A percentile compares a stretch with the other conserved stretches of the same genome.
These are phyloP conservation scores for Plenodomus tracheiphilus DNA, from an alignment of 2,329 filamentous ascomycete genomes.

Conservation along the genomic window DNA sequence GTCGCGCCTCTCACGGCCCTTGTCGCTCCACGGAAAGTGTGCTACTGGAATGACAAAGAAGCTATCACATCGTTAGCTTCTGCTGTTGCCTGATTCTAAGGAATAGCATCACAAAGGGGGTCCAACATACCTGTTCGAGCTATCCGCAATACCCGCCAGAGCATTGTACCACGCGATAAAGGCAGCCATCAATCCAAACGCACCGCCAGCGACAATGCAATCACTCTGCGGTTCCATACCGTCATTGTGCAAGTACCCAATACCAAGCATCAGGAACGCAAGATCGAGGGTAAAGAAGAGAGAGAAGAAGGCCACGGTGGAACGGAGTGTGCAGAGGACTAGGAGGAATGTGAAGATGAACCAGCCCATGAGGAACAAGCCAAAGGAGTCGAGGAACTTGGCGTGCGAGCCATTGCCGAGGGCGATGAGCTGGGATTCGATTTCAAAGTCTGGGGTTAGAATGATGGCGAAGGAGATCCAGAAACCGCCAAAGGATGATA, in stretches of 20 bases:
- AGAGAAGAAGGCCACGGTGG: conserved; percentile 61
- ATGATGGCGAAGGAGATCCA: conserved; percentile 65
- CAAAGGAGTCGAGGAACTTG: conserved; percentile 57
- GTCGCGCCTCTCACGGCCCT: conserved; percentile 43
- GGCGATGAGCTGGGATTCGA: conserved; percentile 49
- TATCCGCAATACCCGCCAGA: conserved; percentile 59
- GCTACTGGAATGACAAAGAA: conserved; percentile 93
- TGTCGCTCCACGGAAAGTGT: conserved; percentile 87
- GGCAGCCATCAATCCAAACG: conserved; percentile 57
- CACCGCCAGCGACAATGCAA: conserved; percentile 57
- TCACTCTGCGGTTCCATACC: conserved; percentile 45
- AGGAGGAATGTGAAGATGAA: conserved; percentile 63
- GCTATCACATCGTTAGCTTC: conserved; percentile 51
- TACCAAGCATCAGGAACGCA: conserved; percentile 61
- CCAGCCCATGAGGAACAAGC: conserved; percentile 63
- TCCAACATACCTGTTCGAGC: conserved; percentile 51
- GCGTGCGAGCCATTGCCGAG: conserved; percentile 17
- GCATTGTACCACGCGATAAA: conserved; percentile 61
- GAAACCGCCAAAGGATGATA: conserved; percentile 65
- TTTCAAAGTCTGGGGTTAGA: conserved; percentile 57
- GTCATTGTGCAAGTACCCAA: conserved; percentile 55
- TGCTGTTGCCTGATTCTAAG: neutral
- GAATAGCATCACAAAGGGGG: neutral
- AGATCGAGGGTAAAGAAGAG: conserved; percentile 63
- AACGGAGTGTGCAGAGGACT: conserved; percentile 59